A percentile compares a stretch with the other conserved stretches of the same genome.
These are phyloP conservation scores for Sarcomyxa edulis DNA, from an alignment of 768 basidiomycete genomes.

Conservation along the genomic window DNA sequence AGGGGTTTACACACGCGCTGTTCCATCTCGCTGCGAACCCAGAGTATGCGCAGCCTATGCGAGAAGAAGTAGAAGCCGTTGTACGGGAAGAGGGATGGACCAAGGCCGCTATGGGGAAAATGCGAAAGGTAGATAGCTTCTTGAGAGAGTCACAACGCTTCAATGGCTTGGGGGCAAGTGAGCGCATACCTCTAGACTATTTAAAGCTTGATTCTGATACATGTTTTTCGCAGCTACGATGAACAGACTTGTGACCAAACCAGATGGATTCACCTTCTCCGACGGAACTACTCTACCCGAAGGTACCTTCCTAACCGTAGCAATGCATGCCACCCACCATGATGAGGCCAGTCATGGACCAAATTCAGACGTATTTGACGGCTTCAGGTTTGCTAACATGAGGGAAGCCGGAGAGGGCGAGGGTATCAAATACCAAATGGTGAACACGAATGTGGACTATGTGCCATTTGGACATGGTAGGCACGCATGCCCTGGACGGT, in stretches of 20 bases:
- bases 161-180: constrained; percentile 24
- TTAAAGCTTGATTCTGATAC: not conserved
- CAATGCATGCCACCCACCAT: constrained; percentile 16
- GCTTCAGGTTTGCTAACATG: constrained; percentile 37
- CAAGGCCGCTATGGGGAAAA: constrained; percentile 22
- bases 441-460: constrained; percentile 25
- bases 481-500: constrained; percentile 12
- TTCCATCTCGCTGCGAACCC: constrained; percentile 26
- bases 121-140: constrained; percentile 36
- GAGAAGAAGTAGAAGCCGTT: constrained; percentile 33
- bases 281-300: constrained; percentile 31
- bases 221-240: constrained; percentile 17
- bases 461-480: constrained; percentile 15
- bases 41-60: constrained; percentile 24
- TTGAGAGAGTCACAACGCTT: constrained; percentile 30
- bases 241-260: constrained; percentile 23
- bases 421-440: constrained; percentile 25
- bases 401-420: constrained; percentile 21
- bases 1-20: constrained; percentile 30
- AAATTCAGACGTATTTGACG: constrained; percentile 27
- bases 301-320: constrained; percentile 20
- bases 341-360: constrained; percentile 18
- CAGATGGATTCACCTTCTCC: constrained; percentile 28
- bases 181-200: constrained; percentile 6
- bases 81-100: constrained; percentile 25